These are phyloP conservation scores for Hibiscus tridactylites DNA, from an alignment of 345 rosid genomes.

Conservation along the genomic window DNA sequence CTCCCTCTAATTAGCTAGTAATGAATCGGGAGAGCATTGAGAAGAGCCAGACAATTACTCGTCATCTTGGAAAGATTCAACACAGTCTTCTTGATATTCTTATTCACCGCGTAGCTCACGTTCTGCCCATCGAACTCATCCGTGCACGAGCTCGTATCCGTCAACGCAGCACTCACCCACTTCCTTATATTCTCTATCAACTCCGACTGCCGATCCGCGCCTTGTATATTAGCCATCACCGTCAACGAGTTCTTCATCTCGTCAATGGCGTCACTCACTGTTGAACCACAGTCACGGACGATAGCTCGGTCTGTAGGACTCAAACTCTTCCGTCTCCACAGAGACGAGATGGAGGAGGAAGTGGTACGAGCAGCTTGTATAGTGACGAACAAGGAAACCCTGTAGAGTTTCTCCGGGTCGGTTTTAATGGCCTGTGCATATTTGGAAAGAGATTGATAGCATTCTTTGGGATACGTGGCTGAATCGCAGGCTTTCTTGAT, in stretches of 20 bases:
- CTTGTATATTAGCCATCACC: conserved; percentile 23
- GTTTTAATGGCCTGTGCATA: conserved; percentile 40
- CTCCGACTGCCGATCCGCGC: conserved; percentile 20
- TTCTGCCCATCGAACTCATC: conserved; percentile 48
- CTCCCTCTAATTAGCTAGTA: background rate
- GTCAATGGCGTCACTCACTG: conserved; percentile 32
- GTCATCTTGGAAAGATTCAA: conserved; percentile 35
- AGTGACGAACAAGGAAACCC: conserved; percentile 37
- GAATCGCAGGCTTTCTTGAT: conserved; percentile 45
- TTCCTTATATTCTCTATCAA: conserved; percentile 34
- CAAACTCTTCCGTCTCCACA: conserved; percentile 22
- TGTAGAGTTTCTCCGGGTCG: conserved; percentile 45
- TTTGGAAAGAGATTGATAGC: conserved; percentile 48
- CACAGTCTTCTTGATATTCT: conserved; percentile 29
- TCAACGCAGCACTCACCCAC: conserved; percentile 63
- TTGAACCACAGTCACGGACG: conserved; percentile 44
- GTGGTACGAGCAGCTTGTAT: conserved; percentile 29
- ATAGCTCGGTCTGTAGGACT: conserved; percentile 30
- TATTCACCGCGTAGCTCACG: conserved; percentile 35
- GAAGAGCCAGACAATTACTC: conserved; percentile 63
- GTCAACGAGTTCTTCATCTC: conserved; percentile 44
- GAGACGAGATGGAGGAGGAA: conserved; percentile 17
- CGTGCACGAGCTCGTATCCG: conserved; percentile 59
- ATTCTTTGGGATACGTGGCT: conserved; percentile 43
- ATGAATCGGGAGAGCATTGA: conserved; percentile 28